Evolutionary conservation across 495 filamentous ascomycete species (phyloP).

Genomic region (Achaetomiella virescens): DNA sequence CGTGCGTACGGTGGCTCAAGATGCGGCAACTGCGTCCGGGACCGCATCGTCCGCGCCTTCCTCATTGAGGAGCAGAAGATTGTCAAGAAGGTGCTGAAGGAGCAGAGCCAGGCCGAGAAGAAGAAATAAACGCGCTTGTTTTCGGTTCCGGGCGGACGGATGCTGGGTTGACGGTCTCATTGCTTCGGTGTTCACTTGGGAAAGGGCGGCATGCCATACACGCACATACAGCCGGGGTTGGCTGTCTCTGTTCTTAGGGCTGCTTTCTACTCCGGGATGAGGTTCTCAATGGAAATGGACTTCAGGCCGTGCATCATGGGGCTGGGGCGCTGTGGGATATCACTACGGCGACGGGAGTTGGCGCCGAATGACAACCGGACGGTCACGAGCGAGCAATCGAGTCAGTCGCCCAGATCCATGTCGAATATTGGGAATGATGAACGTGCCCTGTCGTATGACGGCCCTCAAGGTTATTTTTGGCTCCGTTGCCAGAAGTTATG

Average conservation of each 20-base stretch:
- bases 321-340: slow-evolving; percentile 5
- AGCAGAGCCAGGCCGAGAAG: slow-evolving; percentile 60
- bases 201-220: slow-evolving; percentile 43
- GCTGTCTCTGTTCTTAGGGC: slow-evolving; percentile 42
- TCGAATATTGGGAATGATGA: neutral
- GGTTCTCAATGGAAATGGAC: slow-evolving; percentile 36
- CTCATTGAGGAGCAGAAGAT: slow-evolving; percentile 99
- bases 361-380: slow-evolving; percentile 16
- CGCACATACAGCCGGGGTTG: slow-evolving; percentile 35
- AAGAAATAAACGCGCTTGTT: slow-evolving; percentile 57
- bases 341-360: slow-evolving; percentile 2
- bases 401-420: slow-evolving; percentile 9
- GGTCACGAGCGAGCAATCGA: slow-evolving; percentile 14
- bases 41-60: slow-evolving; percentile 94
- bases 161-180: slow-evolving; percentile 39
- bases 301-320: slow-evolving; percentile 26
- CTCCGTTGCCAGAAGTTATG: neutral
- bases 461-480: too few species aligned
- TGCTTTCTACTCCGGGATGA: slow-evolving; percentile 41
- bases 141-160: slow-evolving; percentile 21
- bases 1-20: slow-evolving; percentile 96
- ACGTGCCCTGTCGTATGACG: too few species aligned
- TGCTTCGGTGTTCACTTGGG: slow-evolving; percentile 48
- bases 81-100: slow-evolving; percentile 99
- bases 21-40: slow-evolving; percentile 97